Conservation (phyloP, 129 eudicot species). For the Deinandra increscens region DNA sequence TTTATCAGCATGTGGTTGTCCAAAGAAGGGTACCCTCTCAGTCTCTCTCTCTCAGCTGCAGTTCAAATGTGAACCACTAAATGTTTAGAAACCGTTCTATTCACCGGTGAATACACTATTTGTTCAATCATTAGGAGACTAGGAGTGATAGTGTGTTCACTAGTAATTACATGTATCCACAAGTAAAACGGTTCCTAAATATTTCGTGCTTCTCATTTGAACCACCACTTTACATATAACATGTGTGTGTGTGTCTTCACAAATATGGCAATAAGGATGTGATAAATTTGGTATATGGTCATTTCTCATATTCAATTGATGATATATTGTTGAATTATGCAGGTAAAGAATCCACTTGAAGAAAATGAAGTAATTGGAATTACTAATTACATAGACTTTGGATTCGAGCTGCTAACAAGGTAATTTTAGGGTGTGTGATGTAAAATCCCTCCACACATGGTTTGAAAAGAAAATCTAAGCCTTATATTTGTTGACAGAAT, state of each 20-base stretch:
- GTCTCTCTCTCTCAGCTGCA: no score
- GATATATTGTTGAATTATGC: slow-evolving; percentile 14
- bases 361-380: slow-evolving; percentile 77
- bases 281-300: neutral
- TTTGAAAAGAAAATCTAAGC: slow-evolving; percentile 15
- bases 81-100: no score
- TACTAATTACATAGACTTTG: slow-evolving; percentile 87
- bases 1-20: slow-evolving; percentile 92
- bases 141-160: no score
- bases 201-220: no score
- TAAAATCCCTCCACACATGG: neutral
- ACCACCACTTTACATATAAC: neutral
- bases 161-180: no score
- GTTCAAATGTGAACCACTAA: no score
- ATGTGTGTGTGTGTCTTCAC: neutral
- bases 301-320: neutral
- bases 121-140: no score
- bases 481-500: slow-evolving; percentile 40
- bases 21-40: slow-evolving; percentile 72
- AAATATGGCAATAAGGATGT: neutral
- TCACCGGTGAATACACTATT: no score
- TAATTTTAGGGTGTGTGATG: slow-evolving; percentile 23
- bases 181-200: no score
- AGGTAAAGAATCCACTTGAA: slow-evolving; percentile 86
- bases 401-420: slow-evolving; percentile 87